These are phyloP conservation scores for Discostella stelligera DNA, from an alignment of 352 stramenopile species.

Conservation along the genomic window DNA sequence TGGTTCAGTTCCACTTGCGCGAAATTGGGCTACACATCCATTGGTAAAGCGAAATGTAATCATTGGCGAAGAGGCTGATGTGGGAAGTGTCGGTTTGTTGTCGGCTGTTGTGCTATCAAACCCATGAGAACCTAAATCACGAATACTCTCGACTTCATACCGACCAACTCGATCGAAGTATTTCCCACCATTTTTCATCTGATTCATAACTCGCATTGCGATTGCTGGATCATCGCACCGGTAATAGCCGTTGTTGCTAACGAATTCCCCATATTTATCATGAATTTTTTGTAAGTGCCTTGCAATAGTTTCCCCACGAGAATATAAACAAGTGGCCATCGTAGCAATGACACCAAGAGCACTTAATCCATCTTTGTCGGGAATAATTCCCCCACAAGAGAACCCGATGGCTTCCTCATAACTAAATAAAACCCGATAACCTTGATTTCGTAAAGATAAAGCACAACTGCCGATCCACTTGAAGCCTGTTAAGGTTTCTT, in stretches of 20 bases:
- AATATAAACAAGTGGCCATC: constrained; percentile 63
- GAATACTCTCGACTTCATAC: constrained; percentile 67
- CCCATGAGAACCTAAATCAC: constrained; percentile 72
- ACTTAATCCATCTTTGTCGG: constrained; percentile 97
- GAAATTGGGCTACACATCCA: constrained; percentile 93
- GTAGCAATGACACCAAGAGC: constrained; percentile 79
- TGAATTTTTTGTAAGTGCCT: constrained; percentile 87
- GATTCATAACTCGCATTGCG: constrained; percentile 88
- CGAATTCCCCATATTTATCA: constrained; percentile 94
- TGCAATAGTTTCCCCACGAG: constrained; percentile 63
- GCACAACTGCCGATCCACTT: constrained; percentile 93
- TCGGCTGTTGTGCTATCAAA: constrained; percentile 87
- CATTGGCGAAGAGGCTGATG: constrained; percentile 91
- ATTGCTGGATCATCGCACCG: constrained; percentile 90
- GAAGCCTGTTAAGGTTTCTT: constrained; percentile 97
- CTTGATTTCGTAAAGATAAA: constrained; percentile 75
- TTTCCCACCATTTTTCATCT: constrained; percentile 88
- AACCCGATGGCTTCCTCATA: constrained; percentile 99
- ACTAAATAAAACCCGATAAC: constrained; percentile 92
- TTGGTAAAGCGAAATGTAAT: constrained; percentile 96
- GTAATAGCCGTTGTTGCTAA: constrained; percentile 97
- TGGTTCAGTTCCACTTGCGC: constrained; percentile 97
- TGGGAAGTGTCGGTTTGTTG: constrained; percentile 89
- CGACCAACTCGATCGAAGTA: constrained; percentile 67
- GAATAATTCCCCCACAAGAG: constrained; percentile 93